These are phyloP conservation scores for Penicillium soppii DNA, from an alignment of 495 filamentous ascomycete genomes.

Conservation along the genomic window DNA sequence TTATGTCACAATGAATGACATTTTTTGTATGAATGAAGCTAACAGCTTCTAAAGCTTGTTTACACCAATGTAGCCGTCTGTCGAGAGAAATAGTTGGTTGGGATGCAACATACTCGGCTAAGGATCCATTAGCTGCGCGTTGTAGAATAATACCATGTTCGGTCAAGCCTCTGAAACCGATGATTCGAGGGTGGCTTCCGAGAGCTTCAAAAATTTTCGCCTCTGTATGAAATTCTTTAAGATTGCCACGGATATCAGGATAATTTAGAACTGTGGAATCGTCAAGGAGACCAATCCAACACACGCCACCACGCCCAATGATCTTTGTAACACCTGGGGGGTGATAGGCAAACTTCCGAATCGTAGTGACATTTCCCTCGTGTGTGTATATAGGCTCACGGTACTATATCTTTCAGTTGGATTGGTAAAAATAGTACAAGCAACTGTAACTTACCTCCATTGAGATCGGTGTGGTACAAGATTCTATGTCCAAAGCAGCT, in stretches of 20 bases:
- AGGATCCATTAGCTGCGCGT: conserved; percentile 12
- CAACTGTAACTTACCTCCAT: too few relatives aligned
- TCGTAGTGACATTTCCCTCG: too few relatives aligned
- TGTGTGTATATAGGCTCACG: too few relatives aligned
- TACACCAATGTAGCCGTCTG: background rate
- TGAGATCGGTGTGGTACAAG: too few relatives aligned
- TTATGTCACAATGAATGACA: conserved; percentile 18
- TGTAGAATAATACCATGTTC: conserved; percentile 17
- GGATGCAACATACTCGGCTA: background rate
- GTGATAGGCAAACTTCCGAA: too few relatives aligned
- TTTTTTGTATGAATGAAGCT: background rate
- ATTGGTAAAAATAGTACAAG: too few relatives aligned
- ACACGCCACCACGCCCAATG: conserved; percentile 26
- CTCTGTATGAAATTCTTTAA: conserved; percentile 13
- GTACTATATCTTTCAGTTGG: too few relatives aligned
- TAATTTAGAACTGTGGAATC: conserved; percentile 45
- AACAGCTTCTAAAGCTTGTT: background rate
- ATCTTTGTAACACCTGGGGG: conserved; percentile 33
- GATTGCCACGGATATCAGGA: conserved; percentile 41
- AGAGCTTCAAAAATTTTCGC: conserved; percentile 14
- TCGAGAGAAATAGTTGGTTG: background rate
- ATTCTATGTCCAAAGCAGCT: too few relatives aligned
- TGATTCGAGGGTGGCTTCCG: conserved; percentile 17
- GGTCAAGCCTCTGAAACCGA: conserved; percentile 12
- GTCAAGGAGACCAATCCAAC: conserved; percentile 30